Conservation (phyloP, 1,284 basidiomycete genomes). For the Agroathelia rolfsii region DNA sequence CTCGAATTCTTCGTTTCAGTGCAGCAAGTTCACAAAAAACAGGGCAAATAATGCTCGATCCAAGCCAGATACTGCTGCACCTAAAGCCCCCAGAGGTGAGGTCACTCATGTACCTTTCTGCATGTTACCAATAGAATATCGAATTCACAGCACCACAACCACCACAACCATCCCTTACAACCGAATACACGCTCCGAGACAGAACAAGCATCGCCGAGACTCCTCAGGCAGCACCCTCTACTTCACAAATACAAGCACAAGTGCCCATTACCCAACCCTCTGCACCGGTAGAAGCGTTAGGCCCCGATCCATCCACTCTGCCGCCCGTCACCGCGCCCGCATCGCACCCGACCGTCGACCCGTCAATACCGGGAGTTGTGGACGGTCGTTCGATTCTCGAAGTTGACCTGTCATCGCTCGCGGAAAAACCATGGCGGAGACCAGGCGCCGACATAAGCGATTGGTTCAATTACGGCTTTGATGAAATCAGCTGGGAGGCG, state of each 20-base stretch:
- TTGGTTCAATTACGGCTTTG: constrained; percentile 99
- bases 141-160: too few relatives aligned
- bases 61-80: too few relatives aligned
- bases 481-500: constrained; percentile 90
- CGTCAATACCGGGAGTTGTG: constrained; percentile 50
- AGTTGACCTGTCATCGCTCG: constrained; percentile 73
- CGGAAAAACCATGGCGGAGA: constrained; percentile 87
- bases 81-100: too few relatives aligned
- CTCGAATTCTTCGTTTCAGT: constrained; percentile 3
- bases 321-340: constrained; percentile 59
- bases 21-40: constrained; percentile 9
- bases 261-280: constrained; percentile 13
- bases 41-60: too few relatives aligned
- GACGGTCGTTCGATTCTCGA: constrained; percentile 84
- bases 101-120: too few relatives aligned
- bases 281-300: constrained; percentile 30
- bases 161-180: constrained; percentile 62
- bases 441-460: constrained; percentile 92
- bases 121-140: too few relatives aligned
- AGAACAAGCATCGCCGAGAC: constrained; percentile 25
- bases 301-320: constrained; percentile 52
- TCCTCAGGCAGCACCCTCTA: constrained; percentile 17
- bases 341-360: constrained; percentile 71
- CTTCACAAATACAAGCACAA: constrained; percentile 13
- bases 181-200: constrained; percentile 84